Evolutionary conservation across 73 alveolate species (phyloP).

Genomic region (Paramecium biaurelia): DNA sequence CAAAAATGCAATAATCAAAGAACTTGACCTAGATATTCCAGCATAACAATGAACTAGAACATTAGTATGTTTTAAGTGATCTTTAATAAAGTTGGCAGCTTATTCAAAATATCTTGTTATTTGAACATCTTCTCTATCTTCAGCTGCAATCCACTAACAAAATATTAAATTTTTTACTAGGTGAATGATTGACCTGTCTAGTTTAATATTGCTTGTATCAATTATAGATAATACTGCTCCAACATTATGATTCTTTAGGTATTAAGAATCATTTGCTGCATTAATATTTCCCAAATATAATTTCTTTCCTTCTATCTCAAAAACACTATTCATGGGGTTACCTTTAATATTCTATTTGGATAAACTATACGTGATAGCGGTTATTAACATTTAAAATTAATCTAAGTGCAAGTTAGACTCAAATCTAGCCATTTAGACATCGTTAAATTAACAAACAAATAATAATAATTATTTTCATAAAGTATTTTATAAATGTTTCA

Average conservation of each 20-base stretch:
- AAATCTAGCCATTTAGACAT: constrained; percentile 25
- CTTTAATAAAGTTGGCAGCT: neutral
- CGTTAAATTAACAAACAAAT: constrained; percentile 50
- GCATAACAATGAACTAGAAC: constrained; percentile 61
- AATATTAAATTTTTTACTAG: neutral
- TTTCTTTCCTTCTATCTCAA: neutral
- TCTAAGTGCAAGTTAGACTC: neutral
- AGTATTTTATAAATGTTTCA: neutral
- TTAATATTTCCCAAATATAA: neutral
- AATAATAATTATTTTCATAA: neutral
- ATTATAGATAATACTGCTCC: constrained; percentile 36
- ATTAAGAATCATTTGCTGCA: neutral
- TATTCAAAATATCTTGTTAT: neutral
- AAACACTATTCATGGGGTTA: neutral
- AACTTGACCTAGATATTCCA: constrained; percentile 60
- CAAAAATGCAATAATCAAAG: constrained; percentile 53
- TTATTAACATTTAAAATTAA: neutral
- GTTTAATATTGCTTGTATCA: neutral
- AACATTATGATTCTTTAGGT: neutral
- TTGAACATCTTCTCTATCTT: neutral
- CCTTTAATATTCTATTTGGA: neutral
- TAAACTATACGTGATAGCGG: neutral
- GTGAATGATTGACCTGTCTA: neutral
- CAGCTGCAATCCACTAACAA: constrained; percentile 24
- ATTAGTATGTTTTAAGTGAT: neutral